Conservation (phyloP, 129 eudicot species). For the Solidago caesia region DNA sequence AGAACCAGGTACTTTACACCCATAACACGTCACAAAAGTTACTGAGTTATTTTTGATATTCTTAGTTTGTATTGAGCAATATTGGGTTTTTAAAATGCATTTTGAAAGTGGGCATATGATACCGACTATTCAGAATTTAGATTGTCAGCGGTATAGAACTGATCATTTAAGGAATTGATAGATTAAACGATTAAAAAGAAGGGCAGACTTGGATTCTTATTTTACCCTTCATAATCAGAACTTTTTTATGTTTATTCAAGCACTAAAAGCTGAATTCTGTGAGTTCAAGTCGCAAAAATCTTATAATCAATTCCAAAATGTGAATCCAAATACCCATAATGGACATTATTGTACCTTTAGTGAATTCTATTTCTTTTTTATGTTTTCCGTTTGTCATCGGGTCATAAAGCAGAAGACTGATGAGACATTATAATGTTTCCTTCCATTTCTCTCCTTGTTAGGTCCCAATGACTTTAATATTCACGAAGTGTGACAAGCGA, state of each 20-base stretch:
- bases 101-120: background rate
- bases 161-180: background rate
- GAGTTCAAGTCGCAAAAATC: background rate
- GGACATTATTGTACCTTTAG: background rate
- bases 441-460: slow-evolving; percentile 22
- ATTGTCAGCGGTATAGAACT: background rate
- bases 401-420: background rate
- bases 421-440: background rate
- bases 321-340: background rate
- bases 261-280: background rate
- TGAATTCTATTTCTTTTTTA: background rate
- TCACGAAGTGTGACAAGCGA: slow-evolving; percentile 98
- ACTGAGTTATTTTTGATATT: background rate
- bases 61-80: background rate
- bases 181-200: background rate
- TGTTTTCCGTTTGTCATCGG: background rate
- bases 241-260: background rate
- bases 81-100: background rate
- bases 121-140: background rate
- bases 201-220: too few species aligned
- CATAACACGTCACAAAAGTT: background rate
- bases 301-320: background rate
- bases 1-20: slow-evolving; percentile 59
- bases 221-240: background rate
- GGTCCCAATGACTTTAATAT: slow-evolving; percentile 94